Evolutionary conservation across 176 grass and related monocot species (phyloP).

Genomic region (maize (Zea mays)): Zm-B73-REFERENCE-NAM-5.0 NC_050101.1:80659501-80660000

Average conservation of each 20-base stretch:
- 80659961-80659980: background rate
- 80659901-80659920: conserved; percentile 72
- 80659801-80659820: conserved; percentile 19
- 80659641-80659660: conserved; percentile 57
- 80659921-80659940: conserved; percentile 68
- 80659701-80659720: conserved; percentile 82
- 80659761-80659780: conserved; percentile 32
- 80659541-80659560: too few species aligned
- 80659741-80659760: conserved; percentile 93
- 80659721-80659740: conserved; percentile 79
- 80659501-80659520: too few species aligned
- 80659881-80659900: conserved; percentile 68
- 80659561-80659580: background rate
- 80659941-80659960: conserved; percentile 55
- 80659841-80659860: conserved; percentile 80
- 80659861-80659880: conserved; percentile 69
- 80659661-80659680: conserved; percentile 43
- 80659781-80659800: conserved; percentile 19
- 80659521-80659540: too few species aligned
- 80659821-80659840: conserved; percentile 61
- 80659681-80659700: conserved; percentile 93
- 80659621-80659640: conserved; percentile 28
- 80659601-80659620: background rate
- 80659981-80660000: too few species aligned
- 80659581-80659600: too few species aligned